Evolutionary conservation across 768 basidiomycete species (phyloP).

Genomic region (Russula sp.): DNA sequence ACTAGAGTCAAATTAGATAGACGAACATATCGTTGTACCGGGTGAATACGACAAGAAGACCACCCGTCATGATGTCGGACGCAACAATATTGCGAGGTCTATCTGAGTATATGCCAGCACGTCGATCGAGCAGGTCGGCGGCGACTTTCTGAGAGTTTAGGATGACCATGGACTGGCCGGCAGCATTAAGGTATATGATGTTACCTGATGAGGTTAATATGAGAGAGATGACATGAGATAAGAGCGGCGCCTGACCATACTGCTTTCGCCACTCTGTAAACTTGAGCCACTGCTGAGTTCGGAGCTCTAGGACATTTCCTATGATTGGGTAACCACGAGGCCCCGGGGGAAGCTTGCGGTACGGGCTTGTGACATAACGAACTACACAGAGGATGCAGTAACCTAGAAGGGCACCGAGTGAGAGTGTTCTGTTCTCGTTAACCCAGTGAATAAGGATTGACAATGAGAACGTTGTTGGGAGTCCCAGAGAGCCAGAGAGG

Average conservation of each 20-base stretch:
- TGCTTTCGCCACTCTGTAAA: conserved; percentile 27
- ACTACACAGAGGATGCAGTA: not conserved
- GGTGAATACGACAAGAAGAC: conserved; percentile 28
- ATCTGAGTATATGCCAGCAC: conserved; percentile 36
- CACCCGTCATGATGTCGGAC: conserved; percentile 28
- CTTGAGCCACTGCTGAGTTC: conserved; percentile 26
- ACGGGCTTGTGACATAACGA: conserved; percentile 23
- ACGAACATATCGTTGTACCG: conserved; percentile 26
- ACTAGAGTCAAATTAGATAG: not conserved
- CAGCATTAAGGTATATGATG: conserved; percentile 30
- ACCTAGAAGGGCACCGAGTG: conserved; percentile 21
- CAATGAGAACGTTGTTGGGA: not conserved
- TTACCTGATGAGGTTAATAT: conserved; percentile 9
- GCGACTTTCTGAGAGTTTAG: conserved; percentile 35
- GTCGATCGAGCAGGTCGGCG: conserved; percentile 36
- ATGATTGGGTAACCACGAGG: conserved; percentile 26
- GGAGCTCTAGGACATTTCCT: conserved; percentile 26
- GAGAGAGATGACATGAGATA: not conserved
- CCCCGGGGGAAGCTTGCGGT: conserved; percentile 23
- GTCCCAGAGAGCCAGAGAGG: not conserved
- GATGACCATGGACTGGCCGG: conserved; percentile 32
- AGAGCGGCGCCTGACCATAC: conserved; percentile 10
- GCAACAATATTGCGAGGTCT: conserved; percentile 30
- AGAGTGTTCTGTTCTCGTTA: conserved; percentile 21
- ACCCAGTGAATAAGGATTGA: not conserved